Evolutionary conservation across 441 rosid species (phyloP).

Genomic region (Populus hybrid): DNA sequence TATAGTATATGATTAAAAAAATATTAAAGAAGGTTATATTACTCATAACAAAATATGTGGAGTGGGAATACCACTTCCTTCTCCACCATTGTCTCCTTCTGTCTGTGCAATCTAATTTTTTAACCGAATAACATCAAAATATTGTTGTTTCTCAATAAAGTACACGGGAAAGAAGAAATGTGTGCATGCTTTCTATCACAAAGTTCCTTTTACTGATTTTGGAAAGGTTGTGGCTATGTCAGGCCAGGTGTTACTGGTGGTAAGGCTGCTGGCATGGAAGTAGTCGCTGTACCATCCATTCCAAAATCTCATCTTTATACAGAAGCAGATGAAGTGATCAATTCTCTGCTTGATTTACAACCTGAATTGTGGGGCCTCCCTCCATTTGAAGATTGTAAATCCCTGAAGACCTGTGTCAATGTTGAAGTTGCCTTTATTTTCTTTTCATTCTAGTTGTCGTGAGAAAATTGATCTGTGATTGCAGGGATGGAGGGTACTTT

Average conservation of each 20-base stretch:
- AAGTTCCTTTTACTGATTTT: conserved; percentile 10
- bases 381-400: conserved; percentile 87
- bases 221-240: conserved; percentile 22
- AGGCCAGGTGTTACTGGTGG: conserved; percentile 76
- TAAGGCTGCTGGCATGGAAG: conserved; percentile 80
- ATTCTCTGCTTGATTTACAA: conserved; percentile 69
- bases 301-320: conserved; percentile 70
- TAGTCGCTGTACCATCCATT: conserved; percentile 75
- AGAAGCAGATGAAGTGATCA: conserved; percentile 69
- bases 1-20: background rate
- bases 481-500: conserved; percentile 86
- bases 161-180: background rate
- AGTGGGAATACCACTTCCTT: background rate
- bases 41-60: background rate
- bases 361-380: conserved; percentile 88
- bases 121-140: background rate
- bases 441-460: background rate
- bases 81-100: background rate
- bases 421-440: background rate
- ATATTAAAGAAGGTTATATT: background rate
- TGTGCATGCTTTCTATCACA: background rate
- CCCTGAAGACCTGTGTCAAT: conserved; percentile 14
- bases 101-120: background rate
- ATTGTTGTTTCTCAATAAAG: background rate
- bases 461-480: conserved; percentile 20